These are phyloP conservation scores for Lachnellula cervina DNA, from an alignment of 2,329 filamentous ascomycete species.

Conservation along the genomic window DNA sequence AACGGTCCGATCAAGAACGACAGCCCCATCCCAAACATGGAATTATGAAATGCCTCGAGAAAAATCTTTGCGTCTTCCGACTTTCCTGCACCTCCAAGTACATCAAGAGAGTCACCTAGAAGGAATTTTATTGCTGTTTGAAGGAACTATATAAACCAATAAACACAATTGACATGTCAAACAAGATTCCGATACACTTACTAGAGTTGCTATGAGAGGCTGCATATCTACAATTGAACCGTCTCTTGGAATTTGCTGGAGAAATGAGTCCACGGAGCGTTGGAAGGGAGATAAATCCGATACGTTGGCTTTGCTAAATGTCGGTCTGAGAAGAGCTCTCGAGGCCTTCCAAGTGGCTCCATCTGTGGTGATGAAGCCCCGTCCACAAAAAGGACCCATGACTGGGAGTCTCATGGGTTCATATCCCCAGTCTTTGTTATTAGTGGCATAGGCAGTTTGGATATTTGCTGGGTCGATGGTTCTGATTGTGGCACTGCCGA, in stretches of 20 bases:
- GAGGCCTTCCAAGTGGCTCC: background rate
- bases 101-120: no score
- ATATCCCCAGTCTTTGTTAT: conserved; percentile 2
- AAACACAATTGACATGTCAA: no score
- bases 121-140: no score
- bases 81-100: no score
- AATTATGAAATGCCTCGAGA: no score
- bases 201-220: background rate
- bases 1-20: no score
- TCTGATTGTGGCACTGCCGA: background rate
- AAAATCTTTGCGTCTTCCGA: no score
- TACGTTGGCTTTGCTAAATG: background rate
- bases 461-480: conserved; percentile 5
- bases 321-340: background rate
- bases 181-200: background rate
- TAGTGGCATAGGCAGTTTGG: background rate
- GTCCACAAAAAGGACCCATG: background rate
- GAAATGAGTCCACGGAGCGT: background rate
- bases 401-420: background rate
- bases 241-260: background rate
- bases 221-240: background rate
- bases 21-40: no score
- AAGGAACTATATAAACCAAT: no score
- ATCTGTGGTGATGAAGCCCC: background rate
- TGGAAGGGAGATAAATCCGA: background rate